These are phyloP conservation scores for Aspergillus glaucus DNA, from an alignment of 2,329 filamentous ascomycete species.

Conservation along the genomic window DNA sequence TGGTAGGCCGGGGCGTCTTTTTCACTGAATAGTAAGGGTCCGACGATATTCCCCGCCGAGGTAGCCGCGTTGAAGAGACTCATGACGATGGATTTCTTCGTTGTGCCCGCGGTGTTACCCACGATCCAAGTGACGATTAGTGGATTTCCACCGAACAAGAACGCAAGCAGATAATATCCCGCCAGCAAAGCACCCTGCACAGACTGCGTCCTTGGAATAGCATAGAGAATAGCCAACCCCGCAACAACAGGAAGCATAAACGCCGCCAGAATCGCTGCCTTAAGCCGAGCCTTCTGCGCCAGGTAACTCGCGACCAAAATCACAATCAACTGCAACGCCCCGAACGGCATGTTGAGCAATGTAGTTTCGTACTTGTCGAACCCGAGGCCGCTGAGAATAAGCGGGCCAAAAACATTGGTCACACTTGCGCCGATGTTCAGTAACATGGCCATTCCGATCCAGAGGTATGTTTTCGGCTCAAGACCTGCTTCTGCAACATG, in stretches of 20 bases:
- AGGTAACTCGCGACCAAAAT: slow-evolving; percentile 56
- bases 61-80: slow-evolving; percentile 58
- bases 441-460: slow-evolving; percentile 54
- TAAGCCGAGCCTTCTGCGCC: slow-evolving; percentile 52
- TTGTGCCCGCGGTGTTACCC: slow-evolving; percentile 61
- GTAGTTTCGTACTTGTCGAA: slow-evolving; percentile 54
- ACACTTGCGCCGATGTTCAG: slow-evolving; percentile 61
- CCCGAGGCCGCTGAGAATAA: slow-evolving; percentile 57
- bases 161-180: slow-evolving; percentile 61
- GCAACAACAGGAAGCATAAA: slow-evolving; percentile 56
- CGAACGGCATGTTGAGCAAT: slow-evolving; percentile 63
- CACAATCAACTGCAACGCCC: slow-evolving; percentile 53
- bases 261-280: slow-evolving; percentile 49
- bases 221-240: slow-evolving; percentile 52
- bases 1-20: slow-evolving; percentile 54
- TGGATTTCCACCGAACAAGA: slow-evolving; percentile 60
- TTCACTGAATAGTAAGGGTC: slow-evolving; percentile 56
- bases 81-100: slow-evolving; percentile 61
- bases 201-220: slow-evolving; percentile 39
- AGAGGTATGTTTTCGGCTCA: slow-evolving; percentile 51
- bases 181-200: slow-evolving; percentile 48
- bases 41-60: slow-evolving; percentile 61
- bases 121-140: slow-evolving; percentile 64
- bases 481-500: slow-evolving; percentile 39
- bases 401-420: slow-evolving; percentile 58